Percentiles rank a stretch among this genome's conserved stretches.
Conservation (phyloP, 345 rosid genomes). For the Microthlaspi erraticum region DNA sequence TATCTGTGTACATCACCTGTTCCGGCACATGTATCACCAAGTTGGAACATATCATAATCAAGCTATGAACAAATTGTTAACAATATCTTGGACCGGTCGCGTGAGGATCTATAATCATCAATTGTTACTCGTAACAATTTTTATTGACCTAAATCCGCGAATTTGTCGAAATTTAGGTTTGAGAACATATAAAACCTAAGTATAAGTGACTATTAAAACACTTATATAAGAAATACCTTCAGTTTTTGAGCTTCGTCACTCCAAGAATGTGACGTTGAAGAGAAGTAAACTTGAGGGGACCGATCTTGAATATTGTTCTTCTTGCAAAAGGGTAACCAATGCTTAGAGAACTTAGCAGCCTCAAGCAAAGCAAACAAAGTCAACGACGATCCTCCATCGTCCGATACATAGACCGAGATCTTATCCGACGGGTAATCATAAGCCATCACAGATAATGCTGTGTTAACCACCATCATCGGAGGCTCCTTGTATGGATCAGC, state of each 20-base stretch:
- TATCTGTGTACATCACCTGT: conserved; percentile 61
- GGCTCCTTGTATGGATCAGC: conserved; percentile 94
- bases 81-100: too few relatives aligned
- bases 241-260: conserved; percentile 45
- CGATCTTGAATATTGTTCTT: conserved; percentile 52
- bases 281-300: conserved; percentile 63
- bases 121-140: too few relatives aligned
- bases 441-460: conserved; percentile 78
- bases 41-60: too few relatives aligned
- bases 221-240: conserved; percentile 50
- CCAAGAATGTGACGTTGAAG: conserved; percentile 36
- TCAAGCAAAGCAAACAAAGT: conserved; percentile 81
- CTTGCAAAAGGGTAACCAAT: conserved; percentile 79
- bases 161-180: too few relatives aligned
- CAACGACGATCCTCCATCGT: conserved; percentile 78
- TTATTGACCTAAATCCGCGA: too few relatives aligned
- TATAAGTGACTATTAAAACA: neutral
- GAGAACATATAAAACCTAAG: too few relatives aligned
- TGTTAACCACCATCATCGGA: conserved; percentile 70
- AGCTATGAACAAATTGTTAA: too few relatives aligned
- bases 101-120: too few relatives aligned
- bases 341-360: conserved; percentile 67
- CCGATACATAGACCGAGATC: conserved; percentile 74
- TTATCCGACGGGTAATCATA: conserved; percentile 77
- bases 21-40: neutral